phyloP scores from a whole-genome alignment of 2,329 filamentous ascomycete genomes.

The Phaeosphaeriaceae sp. region DNA sequence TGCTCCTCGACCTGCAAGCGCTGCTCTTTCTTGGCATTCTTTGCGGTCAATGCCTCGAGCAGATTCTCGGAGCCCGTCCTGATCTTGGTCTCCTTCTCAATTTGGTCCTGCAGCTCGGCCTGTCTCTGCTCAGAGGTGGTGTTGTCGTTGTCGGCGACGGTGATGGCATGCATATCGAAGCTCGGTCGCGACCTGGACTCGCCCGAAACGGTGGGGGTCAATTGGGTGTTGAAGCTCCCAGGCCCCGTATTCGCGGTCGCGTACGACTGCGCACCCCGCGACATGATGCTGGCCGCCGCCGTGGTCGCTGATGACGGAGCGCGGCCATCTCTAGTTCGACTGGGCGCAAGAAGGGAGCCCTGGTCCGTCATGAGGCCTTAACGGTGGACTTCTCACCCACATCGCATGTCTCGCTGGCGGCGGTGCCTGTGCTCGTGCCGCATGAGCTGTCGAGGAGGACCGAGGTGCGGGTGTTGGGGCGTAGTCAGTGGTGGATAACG shows the following conservation, averaged over 20 bases:
- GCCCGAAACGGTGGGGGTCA: constrained; percentile 75
- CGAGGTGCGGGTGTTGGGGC: neutral
- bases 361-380: constrained; percentile 45
- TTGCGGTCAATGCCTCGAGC: constrained; percentile 90
- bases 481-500: neutral
- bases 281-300: constrained; percentile 63
- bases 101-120: constrained; percentile 77
- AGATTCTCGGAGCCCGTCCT: constrained; percentile 98
- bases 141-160: constrained; percentile 67
- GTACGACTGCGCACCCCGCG: constrained; percentile 70
- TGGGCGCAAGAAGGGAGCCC: constrained; percentile 53
- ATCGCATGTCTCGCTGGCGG: constrained; percentile 44
- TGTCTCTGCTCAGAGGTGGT: constrained; percentile 74
- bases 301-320: constrained; percentile 61
- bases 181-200: constrained; percentile 66
- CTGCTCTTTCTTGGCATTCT: constrained; percentile 88
- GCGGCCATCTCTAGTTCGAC: constrained; percentile 59
- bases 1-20: constrained; percentile 73
- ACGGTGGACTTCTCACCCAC: constrained; percentile 45
- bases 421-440: constrained; percentile 38
- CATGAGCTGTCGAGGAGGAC: constrained; percentile 33
- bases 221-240: constrained; percentile 88
- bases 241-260: constrained; percentile 70
- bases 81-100: constrained; percentile 97
- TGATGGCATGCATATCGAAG: constrained; percentile 58